These are phyloP conservation scores for Coniochaeta prunicola DNA, from an alignment of 2,329 filamentous ascomycete species.

Conservation along the genomic window DNA sequence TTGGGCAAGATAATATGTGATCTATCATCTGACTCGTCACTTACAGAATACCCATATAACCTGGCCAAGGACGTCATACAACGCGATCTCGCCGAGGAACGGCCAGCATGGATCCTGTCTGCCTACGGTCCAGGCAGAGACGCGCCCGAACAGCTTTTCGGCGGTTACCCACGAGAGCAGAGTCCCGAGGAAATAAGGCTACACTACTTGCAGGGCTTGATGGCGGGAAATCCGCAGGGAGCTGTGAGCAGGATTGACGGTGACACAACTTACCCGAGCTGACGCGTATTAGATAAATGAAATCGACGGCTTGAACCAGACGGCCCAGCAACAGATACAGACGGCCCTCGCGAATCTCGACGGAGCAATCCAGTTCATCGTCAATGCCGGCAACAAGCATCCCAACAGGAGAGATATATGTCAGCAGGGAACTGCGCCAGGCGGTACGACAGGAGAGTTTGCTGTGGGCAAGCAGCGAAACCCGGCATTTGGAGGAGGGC, in stretches of 20 bases:
- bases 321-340: slow-evolving; percentile 65
- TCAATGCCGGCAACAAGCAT: slow-evolving; percentile 59
- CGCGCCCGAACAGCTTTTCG: slow-evolving; percentile 76
- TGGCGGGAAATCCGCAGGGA: slow-evolving; percentile 50
- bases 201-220: slow-evolving; percentile 57
- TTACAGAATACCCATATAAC: slow-evolving; percentile 30
- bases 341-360: slow-evolving; percentile 61
- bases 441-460: slow-evolving; percentile 38
- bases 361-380: slow-evolving; percentile 64
- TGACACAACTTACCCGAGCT: slow-evolving; percentile 9
- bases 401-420: slow-evolving; percentile 67
- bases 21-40: slow-evolving; percentile 4
- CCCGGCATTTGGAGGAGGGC: slow-evolving; percentile 9
- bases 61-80: slow-evolving; percentile 54
- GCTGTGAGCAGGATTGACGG: slow-evolving; percentile 32
- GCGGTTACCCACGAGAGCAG: slow-evolving; percentile 70
- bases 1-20: slow-evolving; percentile 11
- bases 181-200: slow-evolving; percentile 83
- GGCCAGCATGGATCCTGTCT: slow-evolving; percentile 80
- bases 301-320: slow-evolving; percentile 53
- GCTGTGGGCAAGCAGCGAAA: slow-evolving; percentile 26
- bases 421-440: slow-evolving; percentile 33
- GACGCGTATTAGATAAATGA: slow-evolving; percentile 42
- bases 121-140: slow-evolving; percentile 73
- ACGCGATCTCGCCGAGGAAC: slow-evolving; percentile 61